These are phyloP conservation scores for Antrodiella citrinella DNA, from an alignment of 768 basidiomycete genomes.

Conservation along the genomic window DNA sequence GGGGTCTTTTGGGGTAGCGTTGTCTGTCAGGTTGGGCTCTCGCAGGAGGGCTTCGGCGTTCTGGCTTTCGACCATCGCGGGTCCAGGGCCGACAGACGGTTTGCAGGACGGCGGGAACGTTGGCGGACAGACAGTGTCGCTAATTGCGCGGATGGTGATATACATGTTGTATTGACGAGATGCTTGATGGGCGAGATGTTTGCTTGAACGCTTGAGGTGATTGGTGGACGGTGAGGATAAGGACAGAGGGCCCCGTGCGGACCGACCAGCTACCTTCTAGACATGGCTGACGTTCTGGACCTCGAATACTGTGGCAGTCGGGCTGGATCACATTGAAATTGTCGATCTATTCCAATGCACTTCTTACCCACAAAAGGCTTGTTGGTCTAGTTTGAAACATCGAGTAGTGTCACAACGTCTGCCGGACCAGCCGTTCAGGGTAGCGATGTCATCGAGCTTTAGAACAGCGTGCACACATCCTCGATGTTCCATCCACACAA, in stretches of 20 bases:
- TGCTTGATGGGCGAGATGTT: too few species aligned
- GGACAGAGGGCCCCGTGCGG: too few species aligned
- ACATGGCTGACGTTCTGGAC: too few species aligned
- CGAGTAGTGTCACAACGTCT: too few species aligned
- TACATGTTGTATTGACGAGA: too few species aligned
- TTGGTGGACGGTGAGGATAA: too few species aligned
- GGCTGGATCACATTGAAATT: not conserved
- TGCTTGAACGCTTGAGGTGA: not conserved
- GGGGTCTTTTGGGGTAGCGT: not conserved
- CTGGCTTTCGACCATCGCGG: conserved; percentile 7
- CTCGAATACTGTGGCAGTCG: too few species aligned
- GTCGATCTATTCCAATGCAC: not conserved
- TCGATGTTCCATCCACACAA: conserved; percentile 98
- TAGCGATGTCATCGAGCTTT: conserved; percentile 96
- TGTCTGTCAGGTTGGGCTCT: conserved; percentile 4
- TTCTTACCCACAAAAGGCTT: not conserved
- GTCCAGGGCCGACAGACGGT: conserved; percentile 14
- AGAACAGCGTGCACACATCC: conserved; percentile 96
- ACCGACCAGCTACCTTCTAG: too few species aligned
- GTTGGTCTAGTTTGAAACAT: not conserved
- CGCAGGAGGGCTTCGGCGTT: not conserved
- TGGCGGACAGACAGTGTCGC: conserved; percentile 3
- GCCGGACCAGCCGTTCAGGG: conserved; percentile 90
- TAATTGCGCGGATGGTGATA: conserved; percentile 1
- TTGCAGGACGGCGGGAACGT: conserved; percentile 9